Percentiles rank a stretch among this genome's conserved stretches.
phyloP scores from a whole-genome alignment of 352 stramenopile genomes.

The Pythium phragmiticola region DNA sequence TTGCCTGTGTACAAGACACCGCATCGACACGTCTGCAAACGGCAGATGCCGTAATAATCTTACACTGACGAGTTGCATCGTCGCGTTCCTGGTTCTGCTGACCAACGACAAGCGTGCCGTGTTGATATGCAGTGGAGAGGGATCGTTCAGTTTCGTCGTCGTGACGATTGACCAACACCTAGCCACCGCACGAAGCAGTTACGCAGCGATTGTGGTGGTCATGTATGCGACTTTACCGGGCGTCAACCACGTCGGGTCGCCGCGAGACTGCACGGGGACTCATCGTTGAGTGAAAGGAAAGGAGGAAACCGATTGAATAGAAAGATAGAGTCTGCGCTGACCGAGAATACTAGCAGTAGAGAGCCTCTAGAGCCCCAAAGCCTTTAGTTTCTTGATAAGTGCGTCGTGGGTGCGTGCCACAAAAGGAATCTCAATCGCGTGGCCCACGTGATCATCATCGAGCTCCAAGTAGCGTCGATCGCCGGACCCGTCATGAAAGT shows the following conservation, averaged over 20 bases:
- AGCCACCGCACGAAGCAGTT: neutral
- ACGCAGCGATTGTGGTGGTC: too few relatives aligned
- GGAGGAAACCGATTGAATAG: neutral
- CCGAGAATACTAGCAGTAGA: neutral
- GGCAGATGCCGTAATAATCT: too few relatives aligned
- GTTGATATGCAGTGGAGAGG: neutral
- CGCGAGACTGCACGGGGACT: too few relatives aligned
- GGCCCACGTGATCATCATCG: conserved; percentile 16
- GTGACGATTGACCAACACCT: neutral
- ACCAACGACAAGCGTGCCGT: too few relatives aligned
- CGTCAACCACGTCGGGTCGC: too few relatives aligned
- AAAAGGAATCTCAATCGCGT: conserved; percentile 15
- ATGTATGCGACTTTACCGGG: too few relatives aligned
- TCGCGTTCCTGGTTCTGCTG: too few relatives aligned
- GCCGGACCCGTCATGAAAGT: conserved; percentile 11
- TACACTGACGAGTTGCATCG: too few relatives aligned
- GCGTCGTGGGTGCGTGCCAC: conserved; percentile 8
- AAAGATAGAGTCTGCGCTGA: neutral
- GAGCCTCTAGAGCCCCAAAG: conserved; percentile 1
- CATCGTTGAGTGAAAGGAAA: neutral
- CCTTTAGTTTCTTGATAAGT: conserved; percentile 15
- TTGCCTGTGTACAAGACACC: too few relatives aligned
- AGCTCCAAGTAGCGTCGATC: conserved; percentile 16
- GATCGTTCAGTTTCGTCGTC: too few relatives aligned
- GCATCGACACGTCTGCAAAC: too few relatives aligned